Evolutionary conservation across 1,284 basidiomycete genomes (phyloP).

Genomic region (Calocybe gambosa): DNA sequence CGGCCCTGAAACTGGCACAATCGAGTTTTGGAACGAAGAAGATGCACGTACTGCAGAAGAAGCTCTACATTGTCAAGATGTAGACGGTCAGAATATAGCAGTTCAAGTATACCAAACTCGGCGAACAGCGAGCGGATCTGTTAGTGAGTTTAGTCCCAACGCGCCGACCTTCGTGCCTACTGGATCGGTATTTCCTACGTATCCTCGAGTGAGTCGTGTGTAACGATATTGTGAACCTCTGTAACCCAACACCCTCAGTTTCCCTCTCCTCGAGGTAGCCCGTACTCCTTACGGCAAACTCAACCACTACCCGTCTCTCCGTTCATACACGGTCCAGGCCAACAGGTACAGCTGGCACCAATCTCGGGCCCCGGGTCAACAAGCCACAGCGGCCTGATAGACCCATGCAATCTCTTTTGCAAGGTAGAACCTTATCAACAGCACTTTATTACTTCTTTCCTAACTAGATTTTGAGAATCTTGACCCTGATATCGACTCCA

Average conservation of each 20-base stretch:
- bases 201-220: slow-evolving; percentile 29
- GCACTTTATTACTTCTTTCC: background rate
- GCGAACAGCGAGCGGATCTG: slow-evolving; percentile 40
- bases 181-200: slow-evolving; percentile 47
- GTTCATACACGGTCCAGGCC: slow-evolving; percentile 83
- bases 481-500: slow-evolving; percentile 79
- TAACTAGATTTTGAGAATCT: slow-evolving; percentile 54
- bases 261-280: slow-evolving; percentile 50
- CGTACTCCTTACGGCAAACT: slow-evolving; percentile 31
- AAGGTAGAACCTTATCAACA: slow-evolving; percentile 43
- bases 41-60: slow-evolving; percentile 75
- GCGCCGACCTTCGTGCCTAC: slow-evolving; percentile 73
- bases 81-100: slow-evolving; percentile 75
- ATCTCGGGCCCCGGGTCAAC: slow-evolving; percentile 62
- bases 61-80: slow-evolving; percentile 73
- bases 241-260: slow-evolving; percentile 32
- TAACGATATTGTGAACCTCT: background rate
- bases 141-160: slow-evolving; percentile 62
- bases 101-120: slow-evolving; percentile 71
- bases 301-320: slow-evolving; percentile 25
- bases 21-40: slow-evolving; percentile 87
- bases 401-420: slow-evolving; percentile 89
- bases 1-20: slow-evolving; percentile 65
- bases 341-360: slow-evolving; percentile 82
- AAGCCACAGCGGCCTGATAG: slow-evolving; percentile 81